These are phyloP conservation scores for Ogataea wickerhamii DNA, from an alignment of 805 yeast genomes.

Conservation along the genomic window DNA sequence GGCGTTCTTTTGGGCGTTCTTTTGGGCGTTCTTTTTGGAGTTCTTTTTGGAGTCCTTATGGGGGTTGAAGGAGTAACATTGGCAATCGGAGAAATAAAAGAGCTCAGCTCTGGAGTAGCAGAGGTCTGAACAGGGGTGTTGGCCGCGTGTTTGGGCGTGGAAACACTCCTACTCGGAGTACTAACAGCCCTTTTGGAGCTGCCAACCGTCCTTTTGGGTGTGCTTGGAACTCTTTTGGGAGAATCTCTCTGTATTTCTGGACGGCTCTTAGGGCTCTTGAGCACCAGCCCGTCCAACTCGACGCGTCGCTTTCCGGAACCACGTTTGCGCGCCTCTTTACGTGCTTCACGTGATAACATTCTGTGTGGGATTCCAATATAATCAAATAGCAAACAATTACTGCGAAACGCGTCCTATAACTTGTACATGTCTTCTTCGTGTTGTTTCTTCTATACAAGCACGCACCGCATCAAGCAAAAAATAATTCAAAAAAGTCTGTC, in stretches of 20 bases:
- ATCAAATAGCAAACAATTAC: too few species aligned
- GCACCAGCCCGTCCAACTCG: constrained; percentile 24
- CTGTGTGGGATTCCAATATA: too few species aligned
- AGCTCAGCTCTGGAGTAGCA: constrained; percentile 17
- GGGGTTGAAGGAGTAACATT: constrained; percentile 7
- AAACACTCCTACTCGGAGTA: neutral
- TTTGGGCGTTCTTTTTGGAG: constrained; percentile 4
- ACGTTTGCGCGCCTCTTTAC: constrained; percentile 30
- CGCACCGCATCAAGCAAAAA: too few species aligned
- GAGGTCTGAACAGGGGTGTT: constrained; percentile 1
- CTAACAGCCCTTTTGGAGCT: neutral
- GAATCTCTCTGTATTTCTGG: neutral
- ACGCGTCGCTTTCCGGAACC: constrained; percentile 30
- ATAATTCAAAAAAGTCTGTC: too few species aligned
- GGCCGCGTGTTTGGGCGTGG: constrained; percentile 5
- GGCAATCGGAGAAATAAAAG: constrained; percentile 18
- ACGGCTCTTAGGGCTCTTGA: constrained; percentile 14
- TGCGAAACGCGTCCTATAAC: too few species aligned
- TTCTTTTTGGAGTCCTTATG: constrained; percentile 3
- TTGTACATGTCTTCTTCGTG: too few species aligned
- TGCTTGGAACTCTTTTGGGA: constrained; percentile 4
- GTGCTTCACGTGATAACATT: constrained; percentile 25
- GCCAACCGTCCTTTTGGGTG: constrained; percentile 3
- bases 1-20: constrained; percentile 1
- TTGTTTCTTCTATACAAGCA: constrained; percentile 3